Conservation (phyloP, 2,329 filamentous ascomycete species). For the Fusarium sp. region DNA sequence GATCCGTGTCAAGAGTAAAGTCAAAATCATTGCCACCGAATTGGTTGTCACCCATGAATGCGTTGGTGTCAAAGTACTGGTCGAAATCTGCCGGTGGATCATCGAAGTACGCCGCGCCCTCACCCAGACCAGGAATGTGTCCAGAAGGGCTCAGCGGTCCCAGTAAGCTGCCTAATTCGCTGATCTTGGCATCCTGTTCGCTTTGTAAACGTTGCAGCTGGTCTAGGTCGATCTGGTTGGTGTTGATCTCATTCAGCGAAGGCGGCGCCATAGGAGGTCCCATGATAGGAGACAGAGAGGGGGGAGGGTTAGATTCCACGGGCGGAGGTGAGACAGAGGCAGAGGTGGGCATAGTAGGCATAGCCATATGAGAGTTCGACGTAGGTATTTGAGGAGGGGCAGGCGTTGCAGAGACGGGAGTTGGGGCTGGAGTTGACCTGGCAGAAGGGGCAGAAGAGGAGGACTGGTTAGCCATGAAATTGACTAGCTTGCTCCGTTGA, state of each 20-base stretch:
- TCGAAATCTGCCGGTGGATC: slow-evolving; percentile 63
- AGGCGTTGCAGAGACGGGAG: slow-evolving; percentile 23
- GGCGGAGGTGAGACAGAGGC: slow-evolving; percentile 49
- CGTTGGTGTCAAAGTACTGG: slow-evolving; percentile 65
- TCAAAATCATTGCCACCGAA: slow-evolving; percentile 66
- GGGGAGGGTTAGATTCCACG: slow-evolving; percentile 46
- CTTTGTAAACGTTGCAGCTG: slow-evolving; percentile 83
- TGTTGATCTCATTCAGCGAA: slow-evolving; percentile 74
- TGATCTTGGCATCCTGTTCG: slow-evolving; percentile 83
- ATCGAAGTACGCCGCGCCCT: slow-evolving; percentile 57
- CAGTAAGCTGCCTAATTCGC: slow-evolving; percentile 80
- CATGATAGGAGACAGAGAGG: slow-evolving; percentile 67
- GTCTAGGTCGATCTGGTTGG: slow-evolving; percentile 82
- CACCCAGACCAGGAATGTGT: slow-evolving; percentile 78
- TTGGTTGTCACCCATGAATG: slow-evolving; percentile 56
- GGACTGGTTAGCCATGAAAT: slow-evolving; percentile 69
- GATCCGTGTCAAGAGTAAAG: slow-evolving; percentile 62
- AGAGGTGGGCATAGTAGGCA: slow-evolving; percentile 41
- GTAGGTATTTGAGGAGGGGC: slow-evolving; percentile 25
- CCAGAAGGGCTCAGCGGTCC: slow-evolving; percentile 86
- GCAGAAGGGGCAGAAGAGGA: slow-evolving; percentile 47
- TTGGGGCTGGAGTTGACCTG: slow-evolving; percentile 41
- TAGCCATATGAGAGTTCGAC: slow-evolving; percentile 35
- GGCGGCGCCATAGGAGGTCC: slow-evolving; percentile 60
- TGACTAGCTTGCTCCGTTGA: slow-evolving; percentile 71